A percentile compares a stretch with the other conserved stretches of the same genome.
These are phyloP conservation scores for Penicillium decumbens DNA, from an alignment of 2,329 filamentous ascomycete genomes.

Conservation along the genomic window DNA sequence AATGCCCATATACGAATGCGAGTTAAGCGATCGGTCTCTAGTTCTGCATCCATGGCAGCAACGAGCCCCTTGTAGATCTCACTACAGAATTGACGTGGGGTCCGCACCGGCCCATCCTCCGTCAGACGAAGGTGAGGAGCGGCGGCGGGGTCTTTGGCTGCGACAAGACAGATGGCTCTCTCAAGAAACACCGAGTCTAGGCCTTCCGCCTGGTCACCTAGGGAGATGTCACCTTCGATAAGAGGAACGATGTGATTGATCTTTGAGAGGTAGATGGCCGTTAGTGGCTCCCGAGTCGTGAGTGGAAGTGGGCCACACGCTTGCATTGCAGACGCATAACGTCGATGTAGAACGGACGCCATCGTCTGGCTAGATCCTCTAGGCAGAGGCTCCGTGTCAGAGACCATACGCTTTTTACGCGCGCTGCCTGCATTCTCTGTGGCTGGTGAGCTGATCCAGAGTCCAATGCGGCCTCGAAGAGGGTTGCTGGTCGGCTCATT, in stretches of 20 bases:
- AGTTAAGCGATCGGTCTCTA: conserved; percentile 36
- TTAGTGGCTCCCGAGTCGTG: conserved; percentile 30
- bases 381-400: background rate
- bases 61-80: conserved; percentile 37
- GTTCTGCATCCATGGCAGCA: conserved; percentile 35
- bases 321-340: conserved; percentile 24
- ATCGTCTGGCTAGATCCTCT: conserved; percentile 5
- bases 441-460: conserved; percentile 30
- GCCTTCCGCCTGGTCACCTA: conserved; percentile 23
- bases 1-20: conserved; percentile 38
- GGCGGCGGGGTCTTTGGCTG: conserved; percentile 37
- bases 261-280: conserved; percentile 35
- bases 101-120: conserved; percentile 28
- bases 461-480: conserved; percentile 29
- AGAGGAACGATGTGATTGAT: conserved; percentile 39
- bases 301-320: conserved; percentile 31
- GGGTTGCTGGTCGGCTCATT: conserved; percentile 22
- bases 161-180: conserved; percentile 39
- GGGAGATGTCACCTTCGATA: conserved; percentile 28
- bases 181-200: conserved; percentile 35
- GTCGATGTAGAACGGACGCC: conserved; percentile 21
- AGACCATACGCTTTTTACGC: conserved; percentile 1
- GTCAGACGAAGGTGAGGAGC: conserved; percentile 30
- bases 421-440: conserved; percentile 8
- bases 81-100: conserved; percentile 37